Percentiles rank a stretch among this genome's conserved stretches.
Conservation (phyloP, 805 yeast species). For the Candida argentea region DNA sequence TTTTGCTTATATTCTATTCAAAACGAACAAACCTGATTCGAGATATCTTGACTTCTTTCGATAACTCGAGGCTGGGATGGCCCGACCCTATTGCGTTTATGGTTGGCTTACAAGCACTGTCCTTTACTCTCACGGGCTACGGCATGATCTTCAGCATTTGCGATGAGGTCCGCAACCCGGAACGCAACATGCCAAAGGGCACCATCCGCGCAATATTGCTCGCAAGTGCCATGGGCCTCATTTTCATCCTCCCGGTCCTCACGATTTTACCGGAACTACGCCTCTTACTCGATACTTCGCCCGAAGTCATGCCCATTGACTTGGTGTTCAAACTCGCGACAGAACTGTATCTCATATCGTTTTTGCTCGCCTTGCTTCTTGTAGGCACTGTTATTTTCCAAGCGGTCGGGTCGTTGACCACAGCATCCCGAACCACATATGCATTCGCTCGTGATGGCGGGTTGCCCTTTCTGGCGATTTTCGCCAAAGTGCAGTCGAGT, state of each 20-base stretch:
- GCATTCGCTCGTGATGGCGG: conserved; percentile 82
- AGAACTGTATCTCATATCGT: conserved; percentile 56
- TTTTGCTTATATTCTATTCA: conserved; percentile 49
- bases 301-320: conserved; percentile 70
- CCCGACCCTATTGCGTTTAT: conserved; percentile 60
- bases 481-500: conserved; percentile 55
- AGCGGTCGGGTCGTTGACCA: conserved; percentile 69
- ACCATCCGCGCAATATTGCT: conserved; percentile 54
- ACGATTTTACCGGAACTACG: conserved; percentile 61
- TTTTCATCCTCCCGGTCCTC: conserved; percentile 63
- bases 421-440: conserved; percentile 74
- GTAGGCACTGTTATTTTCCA: conserved; percentile 66
- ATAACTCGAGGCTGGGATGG: conserved; percentile 70
- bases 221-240: conserved; percentile 58
- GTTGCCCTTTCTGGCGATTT: conserved; percentile 50
- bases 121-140: conserved; percentile 73
- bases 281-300: conserved; percentile 42
- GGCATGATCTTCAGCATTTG: conserved; percentile 75
- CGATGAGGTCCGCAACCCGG: conserved; percentile 73
- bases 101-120: conserved; percentile 69
- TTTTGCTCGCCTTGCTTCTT: conserved; percentile 55
- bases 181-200: conserved; percentile 65
- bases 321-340: conserved; percentile 65
- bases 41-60: conserved; percentile 55
- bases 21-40: conserved; percentile 48